These are phyloP conservation scores for Vitis rupestris DNA, from an alignment of 164 flowering plant species.

Conservation along the genomic window DNA sequence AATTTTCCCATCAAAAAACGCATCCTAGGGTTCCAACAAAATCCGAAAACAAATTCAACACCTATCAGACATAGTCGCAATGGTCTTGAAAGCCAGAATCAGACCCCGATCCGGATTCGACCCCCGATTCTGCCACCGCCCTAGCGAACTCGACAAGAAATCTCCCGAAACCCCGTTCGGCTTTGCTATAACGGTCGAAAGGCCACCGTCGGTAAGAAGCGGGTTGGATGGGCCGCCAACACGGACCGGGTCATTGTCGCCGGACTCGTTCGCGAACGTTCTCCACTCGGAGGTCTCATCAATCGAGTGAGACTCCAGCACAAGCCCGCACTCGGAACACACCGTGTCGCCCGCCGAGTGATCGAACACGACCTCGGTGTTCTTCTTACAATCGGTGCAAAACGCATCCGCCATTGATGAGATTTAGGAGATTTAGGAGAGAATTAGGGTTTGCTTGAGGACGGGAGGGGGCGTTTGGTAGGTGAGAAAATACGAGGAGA, in stretches of 20 bases:
- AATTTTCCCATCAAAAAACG: not conserved
- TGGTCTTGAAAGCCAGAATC: not conserved
- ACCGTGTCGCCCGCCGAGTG: slow-evolving; percentile 15
- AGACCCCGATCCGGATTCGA: not conserved
- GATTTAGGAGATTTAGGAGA: not conserved
- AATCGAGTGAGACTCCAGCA: slow-evolving; percentile 11
- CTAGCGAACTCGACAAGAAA: slow-evolving; percentile 18
- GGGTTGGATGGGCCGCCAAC: slow-evolving; percentile 12
- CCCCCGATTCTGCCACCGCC: slow-evolving; percentile 25
- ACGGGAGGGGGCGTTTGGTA: not conserved
- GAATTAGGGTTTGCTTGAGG: not conserved
- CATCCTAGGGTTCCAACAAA: too few relatives aligned
- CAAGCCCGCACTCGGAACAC: slow-evolving; percentile 14
- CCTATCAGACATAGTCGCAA: not conserved
- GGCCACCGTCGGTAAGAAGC: not conserved
- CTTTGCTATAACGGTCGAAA: slow-evolving; percentile 3
- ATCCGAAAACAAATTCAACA: not conserved
- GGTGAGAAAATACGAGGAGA: not conserved
- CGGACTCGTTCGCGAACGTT: slow-evolving; percentile 8
- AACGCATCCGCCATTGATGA: slow-evolving; percentile 35
- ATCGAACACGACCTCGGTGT: slow-evolving; percentile 9
- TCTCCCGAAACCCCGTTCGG: not conserved
- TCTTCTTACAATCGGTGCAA: slow-evolving; percentile 25
- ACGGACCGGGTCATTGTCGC: slow-evolving; percentile 13
- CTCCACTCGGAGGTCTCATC: slow-evolving; percentile 21